Base-by-base conservation (phyloP, 305 asterid species). In the Ilex paraguariensis region DNA sequence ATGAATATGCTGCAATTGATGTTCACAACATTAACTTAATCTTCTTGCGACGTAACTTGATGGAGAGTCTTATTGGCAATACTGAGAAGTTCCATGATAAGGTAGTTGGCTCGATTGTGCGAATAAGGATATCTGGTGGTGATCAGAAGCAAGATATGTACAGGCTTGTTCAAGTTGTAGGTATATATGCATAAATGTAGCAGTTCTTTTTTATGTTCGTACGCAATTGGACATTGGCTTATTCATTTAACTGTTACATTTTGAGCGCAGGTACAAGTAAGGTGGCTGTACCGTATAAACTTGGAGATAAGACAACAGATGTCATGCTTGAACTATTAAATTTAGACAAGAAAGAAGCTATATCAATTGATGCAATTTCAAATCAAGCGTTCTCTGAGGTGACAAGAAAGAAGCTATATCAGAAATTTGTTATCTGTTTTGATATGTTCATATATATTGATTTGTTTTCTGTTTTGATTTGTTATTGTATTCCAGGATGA, bases 151-250 rank as follows among this genome's bases (percentile, higher is more conserved):
- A 81, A 69, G 94, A 94, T 61, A 74, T 91, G 74, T 80, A 77
- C 82, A 82, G 99, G 85, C 93, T 94, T 66, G 99, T 91, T 65
- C 94, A 87, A 84, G 98, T 94, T 72, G 88, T 84, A 76, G 99
- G 98, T 91, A 86, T 62, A 58, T 14, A 40, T 66, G 66, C 72
- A 31, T 64, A 58, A 57, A 40, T 52, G 31, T 21, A 28, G 9
- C 40, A 9, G 42, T 56, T 55, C 21, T 71, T 30, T 30, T 49
- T 42, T 67, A 64, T 52, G 62, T 65, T 42, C 21, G 56, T 61
- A 70, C 15, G 39, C 61, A 14, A 48, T 52, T 15, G 66, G 13
- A 54, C 2, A 6, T 39, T 36, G 17, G 53, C 42, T 53, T 15
- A 44, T 56, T 73, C 32, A 57, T 51, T 65, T 48, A 15, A 59